Evolutionary conservation across 1,139 yeast species (phyloP).

Genomic region (Suhomyces guaymorum): DNA sequence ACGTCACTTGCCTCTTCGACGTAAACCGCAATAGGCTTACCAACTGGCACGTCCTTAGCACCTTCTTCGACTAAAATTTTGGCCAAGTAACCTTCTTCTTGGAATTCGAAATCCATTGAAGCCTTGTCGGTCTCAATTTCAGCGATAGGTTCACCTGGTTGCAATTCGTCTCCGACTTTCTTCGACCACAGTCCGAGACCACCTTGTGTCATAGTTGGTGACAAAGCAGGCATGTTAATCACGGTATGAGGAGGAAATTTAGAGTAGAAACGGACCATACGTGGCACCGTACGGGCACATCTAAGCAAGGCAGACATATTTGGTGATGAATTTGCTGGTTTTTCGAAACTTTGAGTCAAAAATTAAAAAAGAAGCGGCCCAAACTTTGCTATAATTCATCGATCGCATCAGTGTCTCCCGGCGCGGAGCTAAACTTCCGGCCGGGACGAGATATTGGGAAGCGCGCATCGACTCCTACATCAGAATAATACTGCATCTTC

Average conservation of each 20-base stretch:
- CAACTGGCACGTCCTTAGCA: conserved; percentile 86
- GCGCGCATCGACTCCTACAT: no score
- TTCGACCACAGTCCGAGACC: conserved; percentile 87
- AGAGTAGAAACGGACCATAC: conserved; percentile 42
- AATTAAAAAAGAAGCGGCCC: conserved; percentile 8
- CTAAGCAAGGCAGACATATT: conserved; percentile 14
- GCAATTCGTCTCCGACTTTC: conserved; percentile 79
- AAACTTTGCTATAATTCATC: conserved; percentile 11
- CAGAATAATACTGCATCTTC: no score
- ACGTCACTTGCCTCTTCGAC: conserved; percentile 88
- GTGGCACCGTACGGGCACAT: conserved; percentile 14
- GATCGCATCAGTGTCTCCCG: conserved; percentile 31
- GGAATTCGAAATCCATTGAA: conserved; percentile 98
- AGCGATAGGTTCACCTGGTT: conserved; percentile 92
- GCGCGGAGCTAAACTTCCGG: conserved; percentile 25
- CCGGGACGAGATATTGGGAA: no score
- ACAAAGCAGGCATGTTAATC: conserved; percentile 87
- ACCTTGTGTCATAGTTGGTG: conserved; percentile 98
- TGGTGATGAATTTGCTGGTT: conserved; percentile 7
- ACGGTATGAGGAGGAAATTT: conserved; percentile 67
- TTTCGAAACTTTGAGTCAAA: conserved; percentile 6
- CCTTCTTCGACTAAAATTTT: conserved; percentile 87
- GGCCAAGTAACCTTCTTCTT: conserved; percentile 95
- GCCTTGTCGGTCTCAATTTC: conserved; percentile 99
- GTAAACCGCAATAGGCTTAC: conserved; percentile 94